Percentiles rank a stretch among this genome's conserved stretches.
phyloP scores from a whole-genome alignment of 495 filamentous ascomycete genomes.

The Annulohypoxylon bovei region DNA sequence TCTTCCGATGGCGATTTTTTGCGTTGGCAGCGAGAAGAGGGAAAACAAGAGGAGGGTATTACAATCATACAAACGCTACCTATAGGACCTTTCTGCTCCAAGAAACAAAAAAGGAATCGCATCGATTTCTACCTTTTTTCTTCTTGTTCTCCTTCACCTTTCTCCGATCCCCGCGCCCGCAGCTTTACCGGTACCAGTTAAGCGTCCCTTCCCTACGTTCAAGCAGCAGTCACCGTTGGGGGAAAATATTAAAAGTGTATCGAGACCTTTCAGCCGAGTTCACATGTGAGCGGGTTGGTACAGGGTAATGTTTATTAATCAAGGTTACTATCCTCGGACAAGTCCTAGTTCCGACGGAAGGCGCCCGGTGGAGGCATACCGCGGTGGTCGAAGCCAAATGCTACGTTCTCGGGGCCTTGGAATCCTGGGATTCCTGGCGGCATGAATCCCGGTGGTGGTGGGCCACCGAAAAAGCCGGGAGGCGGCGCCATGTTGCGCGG shows the following conservation, averaged over 20 bases:
- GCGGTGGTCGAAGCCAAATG: conserved; percentile 55
- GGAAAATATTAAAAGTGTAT: conserved; percentile 4
- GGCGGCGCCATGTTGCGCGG: conserved; percentile 56
- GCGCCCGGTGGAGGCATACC: conserved; percentile 51
- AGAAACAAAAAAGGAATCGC: conserved; percentile 7
- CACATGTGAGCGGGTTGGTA: not conserved
- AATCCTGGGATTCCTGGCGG: conserved; percentile 59
- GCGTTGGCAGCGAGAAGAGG: conserved; percentile 11
- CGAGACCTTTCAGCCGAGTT: not conserved
- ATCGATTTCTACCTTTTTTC: conserved; percentile 2
- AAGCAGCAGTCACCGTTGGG: conserved; percentile 3
- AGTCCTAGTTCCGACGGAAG: conserved; percentile 47
- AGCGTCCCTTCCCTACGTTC: not conserved
- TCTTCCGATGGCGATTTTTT: not conserved
- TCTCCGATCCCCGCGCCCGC: not conserved
- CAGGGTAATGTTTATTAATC: not conserved
- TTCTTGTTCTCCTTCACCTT: not conserved
- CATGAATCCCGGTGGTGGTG: conserved; percentile 56
- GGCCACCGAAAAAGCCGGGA: conserved; percentile 61
- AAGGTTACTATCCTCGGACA: not conserved
- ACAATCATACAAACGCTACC: conserved; percentile 25
- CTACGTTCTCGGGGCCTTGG: conserved; percentile 57
- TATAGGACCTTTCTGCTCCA: not conserved
- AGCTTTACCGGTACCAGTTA: conserved; percentile 20
- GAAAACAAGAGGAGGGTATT: conserved; percentile 26